phyloP scores from a whole-genome alignment of 225 moss, liverwort and hornwort species.

The Marchantia polymorpha region DNA sequence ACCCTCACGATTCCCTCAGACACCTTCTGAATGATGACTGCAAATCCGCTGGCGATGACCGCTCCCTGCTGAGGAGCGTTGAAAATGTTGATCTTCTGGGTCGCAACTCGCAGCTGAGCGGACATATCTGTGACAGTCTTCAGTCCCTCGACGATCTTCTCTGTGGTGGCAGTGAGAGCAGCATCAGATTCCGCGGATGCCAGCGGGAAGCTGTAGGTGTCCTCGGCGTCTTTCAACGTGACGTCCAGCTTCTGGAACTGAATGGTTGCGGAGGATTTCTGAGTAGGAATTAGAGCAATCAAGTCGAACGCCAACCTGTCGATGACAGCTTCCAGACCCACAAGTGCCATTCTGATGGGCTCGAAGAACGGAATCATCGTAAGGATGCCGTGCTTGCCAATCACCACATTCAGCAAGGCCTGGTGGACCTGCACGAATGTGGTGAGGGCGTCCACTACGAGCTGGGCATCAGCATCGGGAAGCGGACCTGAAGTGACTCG shows the following conservation, averaged over 20 bases:
- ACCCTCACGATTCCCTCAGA: neutral
- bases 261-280: slow-evolving; percentile 5
- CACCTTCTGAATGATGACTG: slow-evolving; percentile 24
- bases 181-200: neutral
- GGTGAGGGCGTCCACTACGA: too few species aligned
- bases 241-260: slow-evolving; percentile 16
- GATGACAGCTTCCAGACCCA: too few species aligned
- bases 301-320: too few species aligned
- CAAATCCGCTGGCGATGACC: slow-evolving; percentile 14
- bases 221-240: slow-evolving; percentile 20
- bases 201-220: slow-evolving; percentile 9
- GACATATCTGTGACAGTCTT: too few species aligned
- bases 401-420: too few species aligned
- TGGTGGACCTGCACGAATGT: too few species aligned
- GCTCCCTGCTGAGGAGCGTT: slow-evolving; percentile 7
- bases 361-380: too few species aligned
- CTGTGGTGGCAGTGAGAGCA: neutral
- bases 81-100: neutral
- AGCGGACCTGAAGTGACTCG: too few species aligned
- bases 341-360: too few species aligned
- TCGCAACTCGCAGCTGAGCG: neutral
- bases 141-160: too few species aligned
- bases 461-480: too few species aligned
- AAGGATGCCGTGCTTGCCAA: too few species aligned
- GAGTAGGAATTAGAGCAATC: slow-evolving; percentile 17